Base-by-base conservation (phyloP, 441 rosid species). In the Jatropha multifida region DNA sequence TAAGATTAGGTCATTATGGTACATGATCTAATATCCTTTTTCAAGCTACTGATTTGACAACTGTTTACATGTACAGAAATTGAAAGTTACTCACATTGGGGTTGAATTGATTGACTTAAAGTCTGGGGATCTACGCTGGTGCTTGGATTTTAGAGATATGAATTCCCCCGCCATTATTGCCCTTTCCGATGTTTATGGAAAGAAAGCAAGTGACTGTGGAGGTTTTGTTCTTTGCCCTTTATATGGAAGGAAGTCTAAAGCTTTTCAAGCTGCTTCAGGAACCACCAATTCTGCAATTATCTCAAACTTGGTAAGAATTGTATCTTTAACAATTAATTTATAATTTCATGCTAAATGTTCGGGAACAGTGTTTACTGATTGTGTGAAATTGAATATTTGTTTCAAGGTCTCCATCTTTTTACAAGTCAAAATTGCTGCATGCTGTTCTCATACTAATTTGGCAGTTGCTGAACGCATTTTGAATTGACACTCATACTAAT, bases 161-260 rank as follows among this genome's bases (percentile, higher is more conserved):
- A 84, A 71, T 79, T 90, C 99, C 63, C 99, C 99, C 14, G 93
- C 98, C 65, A 81, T 96, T 56, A 61, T 94, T 76, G 87, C 86
- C 58, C 92, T 96, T 73, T 84, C 93, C 74, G 98, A 92, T 89
- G 83, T 87, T 18, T 91, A 88, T 81, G 92, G 94, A 69, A 80
- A 90, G 81, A 94, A 87, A 84, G 81, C 80, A 66, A 66, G 79
- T 1, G 99, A 93, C 74, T 76, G 83, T 79, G 92, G 95, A 56
- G 95, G 94, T 78, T 96, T 96, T 77, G 85, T 96, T 83, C 89
- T 96, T 61, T 92, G 97, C 81, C 93, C 98, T 38, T 80, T 90
- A 74, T 94, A 94, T 85, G 99, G 98, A 77, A 93, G 98, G 82
- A 96, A 96, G 85, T 91, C 98, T n/a, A 96, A 96, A 90, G 98